phyloP scores from a whole-genome alignment of 192 early-diverging fungal genomes.

The Phycomyces nitens region DNA sequence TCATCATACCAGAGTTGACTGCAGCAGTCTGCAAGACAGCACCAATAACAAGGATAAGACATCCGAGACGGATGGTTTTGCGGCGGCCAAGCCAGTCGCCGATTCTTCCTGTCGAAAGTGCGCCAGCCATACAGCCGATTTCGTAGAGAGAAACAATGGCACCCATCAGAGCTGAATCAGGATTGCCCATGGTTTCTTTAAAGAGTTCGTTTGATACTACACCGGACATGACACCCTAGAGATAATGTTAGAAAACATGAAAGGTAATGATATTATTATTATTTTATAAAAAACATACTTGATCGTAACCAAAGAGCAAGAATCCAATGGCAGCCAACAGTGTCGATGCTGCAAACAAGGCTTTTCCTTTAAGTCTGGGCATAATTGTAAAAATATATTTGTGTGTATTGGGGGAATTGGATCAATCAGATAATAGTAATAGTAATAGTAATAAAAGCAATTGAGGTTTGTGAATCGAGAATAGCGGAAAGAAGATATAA shows the following conservation, averaged over 20 bases:
- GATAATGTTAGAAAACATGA: not conserved
- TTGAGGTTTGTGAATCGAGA: too few species aligned
- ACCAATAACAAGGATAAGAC: conserved; percentile 32
- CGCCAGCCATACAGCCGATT: conserved; percentile 36
- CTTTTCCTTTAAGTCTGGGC: conserved; percentile 29
- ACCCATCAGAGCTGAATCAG: conserved; percentile 29
- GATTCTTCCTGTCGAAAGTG: conserved; percentile 25
- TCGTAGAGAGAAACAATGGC: conserved; percentile 37
- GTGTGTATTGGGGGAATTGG: too few species aligned
- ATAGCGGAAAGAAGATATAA: too few species aligned
- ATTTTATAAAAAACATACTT: conserved; percentile 16
- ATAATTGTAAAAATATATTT: not conserved
- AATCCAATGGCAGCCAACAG: conserved; percentile 33
- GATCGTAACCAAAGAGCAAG: conserved; percentile 39
- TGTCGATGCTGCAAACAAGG: conserved; percentile 60
- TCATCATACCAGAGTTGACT: conserved; percentile 31
- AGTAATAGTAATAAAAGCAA: too few species aligned
- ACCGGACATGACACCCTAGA: conserved; percentile 35
- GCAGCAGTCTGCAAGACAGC: conserved; percentile 27
- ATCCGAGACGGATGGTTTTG: conserved; percentile 30
- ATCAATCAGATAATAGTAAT: too few species aligned
- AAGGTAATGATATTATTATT: not conserved
- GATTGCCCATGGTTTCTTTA: conserved; percentile 22
- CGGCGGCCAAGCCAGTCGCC: conserved; percentile 32
- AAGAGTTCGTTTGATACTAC: conserved; percentile 25